Percentiles rank a stretch among this genome's conserved stretches.
Conservation (phyloP, 2,329 filamentous ascomycete species). For the Rugonectria rugulosa region DNA sequence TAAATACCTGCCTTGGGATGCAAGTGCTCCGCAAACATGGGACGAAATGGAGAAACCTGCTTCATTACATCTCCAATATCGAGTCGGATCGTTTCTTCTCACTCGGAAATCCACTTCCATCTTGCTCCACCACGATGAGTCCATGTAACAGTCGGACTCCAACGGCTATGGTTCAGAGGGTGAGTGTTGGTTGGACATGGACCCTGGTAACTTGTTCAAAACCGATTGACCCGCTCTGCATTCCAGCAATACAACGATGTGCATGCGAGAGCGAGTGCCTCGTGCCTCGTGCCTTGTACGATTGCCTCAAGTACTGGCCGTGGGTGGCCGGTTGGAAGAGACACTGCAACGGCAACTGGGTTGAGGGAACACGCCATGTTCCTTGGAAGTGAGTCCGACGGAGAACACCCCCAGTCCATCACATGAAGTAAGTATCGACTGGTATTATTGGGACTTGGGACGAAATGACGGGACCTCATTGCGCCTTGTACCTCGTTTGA, state of each 20-base stretch:
- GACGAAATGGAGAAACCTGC: neutral
- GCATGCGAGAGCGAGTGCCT: no score
- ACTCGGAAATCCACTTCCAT: conserved; percentile 9
- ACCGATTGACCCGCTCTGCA: neutral
- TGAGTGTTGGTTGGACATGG: conserved; percentile 1
- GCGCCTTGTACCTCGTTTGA: neutral
- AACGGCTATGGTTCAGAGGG: no score
- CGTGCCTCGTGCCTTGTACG: no score
- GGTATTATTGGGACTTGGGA: neutral
- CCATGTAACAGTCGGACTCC: conserved; percentile 14
- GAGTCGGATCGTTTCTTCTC: neutral
- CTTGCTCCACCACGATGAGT: conserved; percentile 14
- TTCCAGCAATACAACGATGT: no score
- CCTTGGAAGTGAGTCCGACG: neutral
- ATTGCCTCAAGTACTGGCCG: no score
- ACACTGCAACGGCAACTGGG: neutral
- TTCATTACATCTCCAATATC: no score
- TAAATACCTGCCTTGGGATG: no score
- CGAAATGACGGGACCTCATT: neutral
- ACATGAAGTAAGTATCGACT: no score
- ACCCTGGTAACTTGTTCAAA: conserved; percentile 6
- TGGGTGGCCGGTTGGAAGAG: no score
- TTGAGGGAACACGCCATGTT: conserved; percentile 6
- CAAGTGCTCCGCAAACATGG: neutral
- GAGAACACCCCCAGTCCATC: neutral